Evolutionary conservation across 176 grass and related monocot genomes (phyloP), one percentile per base, ranked within the genome.

Genomic region (Urochloa ruziziensis): DNA sequence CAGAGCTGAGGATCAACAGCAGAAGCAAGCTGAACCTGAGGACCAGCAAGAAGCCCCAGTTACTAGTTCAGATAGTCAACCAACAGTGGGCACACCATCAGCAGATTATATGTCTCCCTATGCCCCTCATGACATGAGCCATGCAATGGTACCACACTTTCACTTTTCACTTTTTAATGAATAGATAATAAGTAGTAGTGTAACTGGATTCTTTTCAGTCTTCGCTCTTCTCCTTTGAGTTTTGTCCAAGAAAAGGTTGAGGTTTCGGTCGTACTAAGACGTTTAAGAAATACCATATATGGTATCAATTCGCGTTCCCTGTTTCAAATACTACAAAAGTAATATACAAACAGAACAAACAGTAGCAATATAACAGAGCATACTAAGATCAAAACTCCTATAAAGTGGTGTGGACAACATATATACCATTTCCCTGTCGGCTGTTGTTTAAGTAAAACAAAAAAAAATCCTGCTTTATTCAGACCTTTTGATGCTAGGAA

Each of bases 131-230:
- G 84, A 87, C 37, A 57, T 60, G 62, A 46, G 17, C 74, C 84
- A 79, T 79, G 80, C 80, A 80, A 83, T 91, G 89, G 89, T 91
- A 83, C 35, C 28, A 10, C 57, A 61, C 34, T 39, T 87, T 87
- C 25, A 48, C 6, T 60, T n/a, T 53, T 63, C 53, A 25, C 21
- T 72, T 79, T 16, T 47, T 44, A 0, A 56, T 54, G 3, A 21
- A 1, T n/a, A n/a, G n/a, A n/a, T 56, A 2, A 56, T 83, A n/a
- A 56, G 14, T 79, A 46, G 2, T 28, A 19, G 23, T 61, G 58
- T 18, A 39, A 42, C 36, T 82, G 52, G 65, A 35, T 67, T 77
- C 27, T 56, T 74, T 23, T 62, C 69, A 52, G 4, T 62, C 60
- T 77, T 53, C 12, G 25, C 30, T 67, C 25, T 64, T 81, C 70